These are phyloP conservation scores for Coniella vitis DNA, from an alignment of 2,329 filamentous ascomycete genomes.

Conservation along the genomic window DNA sequence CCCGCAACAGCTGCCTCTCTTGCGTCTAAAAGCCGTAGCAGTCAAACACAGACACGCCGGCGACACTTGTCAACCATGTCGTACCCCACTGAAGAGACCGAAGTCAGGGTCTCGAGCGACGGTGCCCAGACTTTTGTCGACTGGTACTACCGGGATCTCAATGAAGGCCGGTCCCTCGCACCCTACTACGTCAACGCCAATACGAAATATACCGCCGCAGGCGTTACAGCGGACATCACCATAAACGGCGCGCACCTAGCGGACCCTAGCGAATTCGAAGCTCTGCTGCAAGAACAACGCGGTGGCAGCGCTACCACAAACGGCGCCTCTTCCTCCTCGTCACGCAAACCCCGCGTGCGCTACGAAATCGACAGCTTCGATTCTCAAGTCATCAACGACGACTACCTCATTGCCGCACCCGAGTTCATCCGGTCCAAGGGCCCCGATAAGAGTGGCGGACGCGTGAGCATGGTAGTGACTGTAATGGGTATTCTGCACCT, in stretches of 20 bases:
- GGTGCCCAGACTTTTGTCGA: constrained; percentile 65
- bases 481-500: constrained; percentile 68
- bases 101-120: constrained; percentile 40
- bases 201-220: constrained; percentile 41
- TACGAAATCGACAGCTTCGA: constrained; percentile 75
- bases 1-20: neutral
- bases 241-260: constrained; percentile 69
- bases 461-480: constrained; percentile 66
- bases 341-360: constrained; percentile 32
- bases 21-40: neutral
- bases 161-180: constrained; percentile 51
- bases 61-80: constrained; percentile 7
- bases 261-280: constrained; percentile 58
- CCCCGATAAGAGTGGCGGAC: constrained; percentile 43
- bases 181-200: constrained; percentile 65
- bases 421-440: constrained; percentile 30
- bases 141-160: constrained; percentile 69
- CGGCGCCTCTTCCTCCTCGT: constrained; percentile 2
- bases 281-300: constrained; percentile 61
- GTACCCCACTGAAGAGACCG: constrained; percentile 28
- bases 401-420: constrained; percentile 52
- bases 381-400: constrained; percentile 68
- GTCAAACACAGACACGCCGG: neutral
- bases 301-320: constrained; percentile 11
- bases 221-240: constrained; percentile 58